Evolutionary conservation across 345 rosid genomes (phyloP), one percentile per base, ranked within the genome.

Genomic region (Melaleuca alternifolia): DNA sequence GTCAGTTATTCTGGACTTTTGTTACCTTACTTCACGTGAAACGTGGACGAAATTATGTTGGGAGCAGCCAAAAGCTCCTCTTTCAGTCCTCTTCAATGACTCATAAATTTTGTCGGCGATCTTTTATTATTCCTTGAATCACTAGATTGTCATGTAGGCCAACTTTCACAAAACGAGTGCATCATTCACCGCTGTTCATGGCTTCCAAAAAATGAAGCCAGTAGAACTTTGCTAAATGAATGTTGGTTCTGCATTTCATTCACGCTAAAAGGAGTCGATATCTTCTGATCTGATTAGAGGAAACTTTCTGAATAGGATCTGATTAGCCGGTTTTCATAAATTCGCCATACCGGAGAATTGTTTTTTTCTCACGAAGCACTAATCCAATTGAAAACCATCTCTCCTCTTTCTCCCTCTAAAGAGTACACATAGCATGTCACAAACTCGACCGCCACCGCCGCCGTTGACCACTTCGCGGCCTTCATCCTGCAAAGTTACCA

Each of bases 31-130:
- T 15, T 14, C 16, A 15, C 37, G 0, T 0, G 14, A 26, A n/a
- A 18, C 5, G 2, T 62, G 65, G 16, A 11, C 4, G 12, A 12
- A 59, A 0, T 0, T 0, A 59, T 16, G 33, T n/a, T n/a, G 65
- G 26, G 65, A 6, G 30, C 5, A 59, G 7, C 65, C 65, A 59
- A n/a, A 59, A 59, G 33, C 18, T 59, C 71, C 33, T 59, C 71
- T 59, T 26, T 59, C n/a, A 59, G 10, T 30, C 65, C 2, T 59
- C 65, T 59, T 59, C 65, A 59, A 2, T 12, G 2, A 59, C 33
- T 59, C 65, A n/a, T 59, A 59, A 59, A 2, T 33, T 33, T 30
- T 5, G 16, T n/a, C 12, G 13, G 28, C 16, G 33, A n/a, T 59
- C 33, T 59, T 59, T 59, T 6, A 59, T 26, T 59, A 12, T 11